Conservation (phyloP, 108 stramenopile genomes). For the Cyclotella baltica region DNA sequence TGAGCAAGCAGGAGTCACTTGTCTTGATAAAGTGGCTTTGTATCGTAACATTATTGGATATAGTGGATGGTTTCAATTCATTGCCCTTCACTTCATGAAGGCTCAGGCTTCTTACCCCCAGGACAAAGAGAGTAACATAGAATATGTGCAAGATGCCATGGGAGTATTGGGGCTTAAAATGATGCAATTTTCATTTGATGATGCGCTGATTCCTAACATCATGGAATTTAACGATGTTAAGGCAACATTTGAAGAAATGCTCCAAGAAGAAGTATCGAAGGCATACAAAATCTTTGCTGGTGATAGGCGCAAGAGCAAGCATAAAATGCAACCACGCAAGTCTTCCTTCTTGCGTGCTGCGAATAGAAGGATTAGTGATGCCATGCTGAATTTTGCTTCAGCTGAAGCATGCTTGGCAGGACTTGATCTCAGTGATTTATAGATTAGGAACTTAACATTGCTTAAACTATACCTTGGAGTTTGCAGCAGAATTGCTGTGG, state of each 20-base stretch:
- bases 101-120: too few relatives aligned
- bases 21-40: conserved; percentile 16
- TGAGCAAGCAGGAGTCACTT: conserved; percentile 29
- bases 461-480: too few relatives aligned
- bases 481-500: neutral
- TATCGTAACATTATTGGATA: conserved; percentile 33
- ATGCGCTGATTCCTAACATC: conserved; percentile 14
- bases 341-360: conserved; percentile 32
- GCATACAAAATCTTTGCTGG: neutral
- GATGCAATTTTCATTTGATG: conserved; percentile 26
- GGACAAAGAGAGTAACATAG: too few relatives aligned
- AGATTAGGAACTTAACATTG: too few relatives aligned
- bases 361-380: conserved; percentile 40
- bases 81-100: conserved; percentile 21
- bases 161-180: conserved; percentile 49
- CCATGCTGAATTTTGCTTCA: conserved; percentile 5
- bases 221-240: conserved; percentile 11
- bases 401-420: neutral
- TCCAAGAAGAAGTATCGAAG: conserved; percentile 24
- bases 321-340: conserved; percentile 27
- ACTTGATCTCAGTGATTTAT: neutral
- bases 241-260: conserved; percentile 6
- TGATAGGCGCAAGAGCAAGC: conserved; percentile 14
- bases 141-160: too few relatives aligned
- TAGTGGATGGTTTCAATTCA: conserved; percentile 31